Base-by-base conservation (phyloP, 331 rosid species). In the Quercus tomentella region DNA sequence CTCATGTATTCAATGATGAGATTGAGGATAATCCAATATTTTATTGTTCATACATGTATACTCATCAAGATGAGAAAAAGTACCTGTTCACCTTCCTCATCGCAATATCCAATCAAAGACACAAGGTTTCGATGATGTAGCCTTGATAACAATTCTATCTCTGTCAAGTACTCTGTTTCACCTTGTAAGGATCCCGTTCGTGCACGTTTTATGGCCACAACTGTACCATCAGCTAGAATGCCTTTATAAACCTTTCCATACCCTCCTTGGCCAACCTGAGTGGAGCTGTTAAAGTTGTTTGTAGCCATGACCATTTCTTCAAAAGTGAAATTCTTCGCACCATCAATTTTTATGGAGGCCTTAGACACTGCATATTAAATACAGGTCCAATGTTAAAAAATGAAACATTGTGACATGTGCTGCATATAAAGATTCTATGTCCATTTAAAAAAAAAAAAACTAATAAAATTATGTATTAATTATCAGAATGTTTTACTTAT, bases 101-200 rank as follows among this genome's bases (percentile, higher is more conserved):
- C 97, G 72, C 99, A 96, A 75, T 93, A 96, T 77, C 99, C 99
- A 74, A 93, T 1, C 77, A 96, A 84, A 79, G 97, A 88, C 55
- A 96, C 98, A 9, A 96, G 97, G 83, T 96, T 93, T 56, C 99
- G 93, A 84, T 93, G 99, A 88, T 96, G 99, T 76, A 91, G 22
- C 85, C 98, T 90, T 23, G 99, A 93, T n/a, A 96, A 83, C 70
- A 96, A 70, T 43, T 93, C 86, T 88, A 96, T 96, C 82, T 96
- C 98, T 22, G 99, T 96, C 30, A 91, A 89, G 85, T 91, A 96
- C 89, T 96, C 98, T 82, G 78, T 91, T 84, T 93, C 94, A 45
- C 99, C 97, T 86, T 96, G 99, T 71, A 91, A 82, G 14, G 99
- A 96, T 55, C 92, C 96, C 79, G 86, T 94, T 76, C 86, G 94